phyloP scores from a whole-genome alignment of 352 stramenopile genomes.

The Phytopythium sindhum region DNA sequence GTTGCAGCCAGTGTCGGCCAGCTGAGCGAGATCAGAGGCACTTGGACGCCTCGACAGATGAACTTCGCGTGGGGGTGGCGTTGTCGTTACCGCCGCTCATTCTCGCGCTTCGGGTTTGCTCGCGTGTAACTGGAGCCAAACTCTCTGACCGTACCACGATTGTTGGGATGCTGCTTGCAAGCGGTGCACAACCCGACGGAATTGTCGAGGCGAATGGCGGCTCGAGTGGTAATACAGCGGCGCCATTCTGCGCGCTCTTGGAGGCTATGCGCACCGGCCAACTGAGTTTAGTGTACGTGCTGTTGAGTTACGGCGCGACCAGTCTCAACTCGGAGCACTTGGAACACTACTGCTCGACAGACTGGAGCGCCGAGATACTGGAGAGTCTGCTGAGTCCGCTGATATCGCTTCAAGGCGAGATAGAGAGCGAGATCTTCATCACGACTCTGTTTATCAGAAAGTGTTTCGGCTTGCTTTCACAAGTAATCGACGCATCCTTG shows the following conservation, averaged over 20 bases:
- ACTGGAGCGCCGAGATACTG: not conserved
- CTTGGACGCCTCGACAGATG: not conserved
- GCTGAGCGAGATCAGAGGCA: slow-evolving; percentile 1
- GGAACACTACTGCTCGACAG: slow-evolving; percentile 13
- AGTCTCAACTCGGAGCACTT: slow-evolving; percentile 11
- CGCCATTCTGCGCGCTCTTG: slow-evolving; percentile 10
- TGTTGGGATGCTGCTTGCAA: slow-evolving; percentile 24
- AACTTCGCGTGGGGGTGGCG: too few relatives aligned
- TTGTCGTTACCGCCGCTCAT: slow-evolving; percentile 18
- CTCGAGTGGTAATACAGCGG: not conserved
- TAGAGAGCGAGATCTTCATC: not conserved
- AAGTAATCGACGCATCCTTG: not conserved
- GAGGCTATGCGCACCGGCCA: slow-evolving; percentile 21
- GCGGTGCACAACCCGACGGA: slow-evolving; percentile 21
- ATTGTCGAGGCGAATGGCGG: not conserved
- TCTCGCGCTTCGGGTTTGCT: slow-evolving; percentile 30
- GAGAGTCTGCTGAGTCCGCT: slow-evolving; percentile 1
- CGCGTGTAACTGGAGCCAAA: not conserved
- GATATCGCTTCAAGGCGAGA: not conserved
- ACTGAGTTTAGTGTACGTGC: slow-evolving; percentile 14
- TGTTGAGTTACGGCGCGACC: slow-evolving; percentile 23
- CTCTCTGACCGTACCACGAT: slow-evolving; percentile 14
- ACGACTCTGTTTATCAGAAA: slow-evolving; percentile 2
- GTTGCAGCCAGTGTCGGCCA: slow-evolving; percentile 6
- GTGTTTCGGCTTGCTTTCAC: slow-evolving; percentile 6